These are phyloP conservation scores for Nothophytophthora sp. DNA, from an alignment of 352 stramenopile species.

Conservation along the genomic window DNA sequence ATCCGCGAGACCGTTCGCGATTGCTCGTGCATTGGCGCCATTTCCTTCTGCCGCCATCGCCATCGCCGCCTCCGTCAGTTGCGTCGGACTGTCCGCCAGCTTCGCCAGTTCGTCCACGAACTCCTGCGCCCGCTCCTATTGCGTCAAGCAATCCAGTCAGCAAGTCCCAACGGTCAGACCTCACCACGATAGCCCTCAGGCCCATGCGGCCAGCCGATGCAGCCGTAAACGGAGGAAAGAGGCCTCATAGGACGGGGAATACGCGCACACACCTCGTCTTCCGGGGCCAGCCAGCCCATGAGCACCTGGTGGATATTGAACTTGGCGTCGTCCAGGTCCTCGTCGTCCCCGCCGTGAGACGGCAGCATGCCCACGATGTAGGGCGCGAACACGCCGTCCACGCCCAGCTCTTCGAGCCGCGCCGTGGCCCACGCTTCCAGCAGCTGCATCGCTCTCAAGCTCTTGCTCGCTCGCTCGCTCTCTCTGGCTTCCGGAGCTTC, in stretches of 20 bases:
- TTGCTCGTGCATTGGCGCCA: conserved; percentile 30
- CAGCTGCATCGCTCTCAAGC: conserved; percentile 45
- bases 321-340: conserved; percentile 60
- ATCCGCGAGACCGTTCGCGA: too few relatives aligned
- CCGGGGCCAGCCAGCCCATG: conserved; percentile 77
- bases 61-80: conserved; percentile 45
- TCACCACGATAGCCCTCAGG: too few relatives aligned
- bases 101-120: conserved; percentile 75
- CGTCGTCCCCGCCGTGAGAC: conserved; percentile 27
- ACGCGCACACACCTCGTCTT: conserved; percentile 56
- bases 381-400: conserved; percentile 83
- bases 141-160: too few relatives aligned
- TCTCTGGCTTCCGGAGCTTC: too few relatives aligned
- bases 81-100: conserved; percentile 52
- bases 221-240: too few relatives aligned
- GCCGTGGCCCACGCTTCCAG: conserved; percentile 70
- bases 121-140: conserved; percentile 55
- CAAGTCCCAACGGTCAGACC: too few relatives aligned
- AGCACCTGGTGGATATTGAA: conserved; percentile 83
- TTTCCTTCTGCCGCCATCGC: conserved; percentile 23
- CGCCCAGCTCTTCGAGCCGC: conserved; percentile 66
- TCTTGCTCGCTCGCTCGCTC: too few relatives aligned
- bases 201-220: too few relatives aligned
- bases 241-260: too few relatives aligned
- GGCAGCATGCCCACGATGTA: conserved; percentile 83